Evolutionary conservation across 768 basidiomycete species (phyloP).

Genomic region (Boletales sp.): DNA sequence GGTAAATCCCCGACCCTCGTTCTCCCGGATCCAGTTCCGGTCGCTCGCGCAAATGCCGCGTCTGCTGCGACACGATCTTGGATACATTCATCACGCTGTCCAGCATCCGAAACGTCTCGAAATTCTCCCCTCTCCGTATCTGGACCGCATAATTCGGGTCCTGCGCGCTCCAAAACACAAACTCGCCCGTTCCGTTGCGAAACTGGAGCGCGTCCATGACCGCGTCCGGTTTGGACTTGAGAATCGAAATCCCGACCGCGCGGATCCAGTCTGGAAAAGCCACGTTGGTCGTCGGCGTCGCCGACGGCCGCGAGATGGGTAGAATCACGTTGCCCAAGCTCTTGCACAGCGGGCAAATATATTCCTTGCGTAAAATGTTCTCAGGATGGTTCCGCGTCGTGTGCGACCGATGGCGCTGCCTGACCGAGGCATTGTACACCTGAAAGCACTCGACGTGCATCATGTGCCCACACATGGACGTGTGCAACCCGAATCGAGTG

Average conservation of each 20-base stretch:
- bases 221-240: constrained; percentile 78
- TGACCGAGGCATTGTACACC: constrained; percentile 81
- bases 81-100: constrained; percentile 80
- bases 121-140: constrained; percentile 49
- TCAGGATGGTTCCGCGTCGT: constrained; percentile 93
- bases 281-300: constrained; percentile 42
- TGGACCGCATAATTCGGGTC: constrained; percentile 64
- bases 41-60: constrained; percentile 75
- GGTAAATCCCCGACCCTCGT: constrained; percentile 80
- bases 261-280: constrained; percentile 90
- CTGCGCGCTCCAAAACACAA: constrained; percentile 85
- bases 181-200: constrained; percentile 80
- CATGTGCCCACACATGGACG: constrained; percentile 91
- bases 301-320: constrained; percentile 61
- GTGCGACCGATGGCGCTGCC: constrained; percentile 83
- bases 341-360: constrained; percentile 96
- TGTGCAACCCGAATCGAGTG: constrained; percentile 80
- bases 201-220: constrained; percentile 70
- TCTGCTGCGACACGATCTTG: constrained; percentile 80
- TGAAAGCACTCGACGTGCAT: constrained; percentile 97
- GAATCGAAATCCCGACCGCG: constrained; percentile 81
- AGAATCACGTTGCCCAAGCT: constrained; percentile 92
- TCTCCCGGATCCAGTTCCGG: constrained; percentile 68
- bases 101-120: constrained; percentile 74
- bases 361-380: constrained; percentile 89